Conservation (phyloP, 768 basidiomycete species). For the Pleurotus pulmonarius region DNA sequence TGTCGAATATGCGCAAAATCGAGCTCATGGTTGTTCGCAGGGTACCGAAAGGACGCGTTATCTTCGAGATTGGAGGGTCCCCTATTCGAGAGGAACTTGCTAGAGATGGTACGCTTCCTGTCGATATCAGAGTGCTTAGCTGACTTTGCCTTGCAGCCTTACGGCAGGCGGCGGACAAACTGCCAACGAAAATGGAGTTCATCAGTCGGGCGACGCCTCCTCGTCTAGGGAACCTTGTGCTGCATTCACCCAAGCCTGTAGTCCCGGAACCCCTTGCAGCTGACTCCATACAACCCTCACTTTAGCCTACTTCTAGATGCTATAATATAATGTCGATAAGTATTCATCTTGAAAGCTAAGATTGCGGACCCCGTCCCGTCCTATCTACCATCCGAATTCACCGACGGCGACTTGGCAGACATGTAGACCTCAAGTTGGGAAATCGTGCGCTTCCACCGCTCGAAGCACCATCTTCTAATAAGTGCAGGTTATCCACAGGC, state of each 20-base stretch:
- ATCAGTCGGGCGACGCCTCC: conserved; percentile 66
- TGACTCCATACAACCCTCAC: neutral
- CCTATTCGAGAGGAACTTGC: conserved; percentile 92
- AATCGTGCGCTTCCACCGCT: no score
- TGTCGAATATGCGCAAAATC: neutral
- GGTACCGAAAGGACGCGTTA: conserved; percentile 82
- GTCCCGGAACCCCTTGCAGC: neutral
- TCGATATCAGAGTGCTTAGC: neutral
- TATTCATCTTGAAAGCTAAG: no score
- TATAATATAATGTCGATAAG: no score
- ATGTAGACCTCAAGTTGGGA: no score
- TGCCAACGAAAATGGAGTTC: conserved; percentile 88
- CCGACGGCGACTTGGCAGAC: no score
- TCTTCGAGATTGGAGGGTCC: conserved; percentile 90
- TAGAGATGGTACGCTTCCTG: conserved; percentile 64
- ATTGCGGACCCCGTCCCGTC: no score
- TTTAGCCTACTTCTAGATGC: no score
- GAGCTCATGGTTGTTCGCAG: conserved; percentile 32
- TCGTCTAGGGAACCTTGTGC: conserved; percentile 64
- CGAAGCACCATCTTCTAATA: no score
- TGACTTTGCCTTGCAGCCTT: conserved; percentile 52
- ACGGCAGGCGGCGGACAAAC: conserved; percentile 80
- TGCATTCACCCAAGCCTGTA: neutral
- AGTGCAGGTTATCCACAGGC: no score
- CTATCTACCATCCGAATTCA: no score